Evolutionary conservation across 2,329 filamentous ascomycete genomes (phyloP), one percentile per base, ranked within the genome.

Genomic region (Aspergillus calidoustus): DNA sequence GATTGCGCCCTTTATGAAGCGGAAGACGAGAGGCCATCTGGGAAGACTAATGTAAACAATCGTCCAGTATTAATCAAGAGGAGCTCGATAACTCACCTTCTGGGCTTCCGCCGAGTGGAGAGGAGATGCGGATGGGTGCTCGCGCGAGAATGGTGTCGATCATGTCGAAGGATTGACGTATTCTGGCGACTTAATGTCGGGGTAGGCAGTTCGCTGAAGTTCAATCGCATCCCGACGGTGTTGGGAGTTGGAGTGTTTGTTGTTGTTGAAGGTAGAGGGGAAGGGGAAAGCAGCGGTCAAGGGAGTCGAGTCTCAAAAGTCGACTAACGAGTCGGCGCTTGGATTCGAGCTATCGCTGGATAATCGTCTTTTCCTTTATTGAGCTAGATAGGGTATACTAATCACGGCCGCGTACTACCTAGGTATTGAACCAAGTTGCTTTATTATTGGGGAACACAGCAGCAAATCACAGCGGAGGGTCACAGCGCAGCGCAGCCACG

Each of bases 1-100:
- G 58, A 89, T 84, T 3, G 86, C 85, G 54, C 87, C 87, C 71
- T 88, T 88, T 71, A 85, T 82, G 74, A 89, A 88, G 64, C 87
- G 83, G 48, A 89, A 80, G 17, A 88, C 87, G 6, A 89, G 79
- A 17, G 87, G 87, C 80, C 86, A 84, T 75, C 87, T 85, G 57
- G 3, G 25, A 4, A 28, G 2, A 31, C 11, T 31, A 6, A 17
- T 25, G 46, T 48, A 13, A 28, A 6, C 22, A 15, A 9, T 25
- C 4, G 46, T 23, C 19, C 13, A 30, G 23, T 8, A 6, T 25
- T 25, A 15, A 43, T 46, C 3, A 6, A 43, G 17, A 19, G 11
- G 15, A 19, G 34, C 43, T 15, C 7, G 28, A 15, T 7, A 30
- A 28, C 48, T 34, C 54, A 72, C 74, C 74, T 65, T 62, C 74